Evolutionary conservation across 768 basidiomycete genomes (phyloP).

Genomic region (Suillus subluteus): DNA sequence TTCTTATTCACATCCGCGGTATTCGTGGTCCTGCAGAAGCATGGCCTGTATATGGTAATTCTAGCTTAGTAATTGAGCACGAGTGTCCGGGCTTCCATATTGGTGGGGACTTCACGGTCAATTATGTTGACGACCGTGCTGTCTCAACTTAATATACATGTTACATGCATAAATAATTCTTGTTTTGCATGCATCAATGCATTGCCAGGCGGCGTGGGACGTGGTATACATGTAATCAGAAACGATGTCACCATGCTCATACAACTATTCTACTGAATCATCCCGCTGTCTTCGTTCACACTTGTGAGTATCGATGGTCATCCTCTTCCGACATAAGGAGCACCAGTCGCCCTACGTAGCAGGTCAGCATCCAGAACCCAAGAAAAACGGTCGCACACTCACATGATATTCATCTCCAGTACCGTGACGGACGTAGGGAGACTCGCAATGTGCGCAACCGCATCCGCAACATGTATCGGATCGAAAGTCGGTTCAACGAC

Average conservation of each 20-base stretch:
- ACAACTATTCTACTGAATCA: background rate
- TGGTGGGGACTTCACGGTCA: background rate
- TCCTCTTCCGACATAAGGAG: conserved; percentile 53
- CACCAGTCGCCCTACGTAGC: conserved; percentile 43
- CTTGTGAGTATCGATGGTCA: conserved; percentile 20
- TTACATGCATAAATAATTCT: background rate
- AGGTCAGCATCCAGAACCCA: background rate
- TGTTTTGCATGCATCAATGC: background rate
- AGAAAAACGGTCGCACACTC: conserved; percentile 28
- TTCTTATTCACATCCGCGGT: too few species aligned
- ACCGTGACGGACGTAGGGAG: conserved; percentile 73
- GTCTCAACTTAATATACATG: background rate
- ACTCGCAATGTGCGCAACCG: conserved; percentile 70
- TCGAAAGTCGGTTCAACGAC: conserved; percentile 69
- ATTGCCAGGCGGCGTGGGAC: background rate
- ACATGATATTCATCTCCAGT: conserved; percentile 78
- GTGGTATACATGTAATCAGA: background rate
- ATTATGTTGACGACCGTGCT: background rate
- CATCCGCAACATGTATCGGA: conserved; percentile 69
- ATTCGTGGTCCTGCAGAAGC: too few species aligned
- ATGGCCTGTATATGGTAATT: too few species aligned
- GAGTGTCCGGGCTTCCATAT: too few species aligned
- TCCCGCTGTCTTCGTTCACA: background rate
- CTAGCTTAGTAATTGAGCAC: too few species aligned
- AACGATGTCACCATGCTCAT: background rate